A percentile compares a stretch with the other conserved stretches of the same genome.
phyloP scores from a whole-genome alignment of 2,329 filamentous ascomycete genomes.

The Malbranchea zuffiana region DNA sequence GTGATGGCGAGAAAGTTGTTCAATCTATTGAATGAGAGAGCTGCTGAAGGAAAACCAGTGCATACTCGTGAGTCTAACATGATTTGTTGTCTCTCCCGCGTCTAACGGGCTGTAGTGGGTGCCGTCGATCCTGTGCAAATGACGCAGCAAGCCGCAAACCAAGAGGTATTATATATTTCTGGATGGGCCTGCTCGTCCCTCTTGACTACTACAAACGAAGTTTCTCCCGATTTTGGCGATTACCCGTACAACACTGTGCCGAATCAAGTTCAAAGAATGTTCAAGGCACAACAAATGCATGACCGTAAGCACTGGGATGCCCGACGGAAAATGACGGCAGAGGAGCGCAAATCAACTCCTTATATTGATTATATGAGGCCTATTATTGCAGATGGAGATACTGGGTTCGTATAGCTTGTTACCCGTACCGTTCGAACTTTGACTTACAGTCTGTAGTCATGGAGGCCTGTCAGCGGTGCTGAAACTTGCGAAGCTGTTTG shows the following conservation, averaged over 20 bases:
- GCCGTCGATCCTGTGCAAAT: constrained; percentile 98
- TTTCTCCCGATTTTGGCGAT: constrained; percentile 94
- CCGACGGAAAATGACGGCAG: constrained; percentile 63
- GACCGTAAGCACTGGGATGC: constrained; percentile 91
- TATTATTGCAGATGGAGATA: constrained; percentile 93
- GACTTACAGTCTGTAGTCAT: constrained; percentile 44
- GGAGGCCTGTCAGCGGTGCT: constrained; percentile 85
- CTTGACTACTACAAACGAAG: constrained; percentile 88
- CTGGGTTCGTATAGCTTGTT: constrained; percentile 43
- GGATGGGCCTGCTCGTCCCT: constrained; percentile 96
- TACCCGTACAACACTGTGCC: constrained; percentile 99
- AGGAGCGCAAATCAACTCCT: constrained; percentile 62
- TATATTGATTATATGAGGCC: constrained; percentile 89
- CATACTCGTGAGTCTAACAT: constrained; percentile 64
- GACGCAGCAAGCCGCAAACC: constrained; percentile 93
- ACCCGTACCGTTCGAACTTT: background rate
- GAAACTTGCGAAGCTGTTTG: constrained; percentile 94
- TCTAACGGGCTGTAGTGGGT: constrained; percentile 54
- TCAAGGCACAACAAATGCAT: constrained; percentile 94
- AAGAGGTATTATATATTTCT: constrained; percentile 91
- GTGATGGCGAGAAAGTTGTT: constrained; percentile 93
- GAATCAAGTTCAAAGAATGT: constrained; percentile 90
- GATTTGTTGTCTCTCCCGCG: constrained; percentile 8
- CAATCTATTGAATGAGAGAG: constrained; percentile 69
- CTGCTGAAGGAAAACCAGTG: constrained; percentile 70